phyloP scores from a whole-genome alignment of 2,329 filamentous ascomycete species.

The Aquanectria penicillioides region DNA sequence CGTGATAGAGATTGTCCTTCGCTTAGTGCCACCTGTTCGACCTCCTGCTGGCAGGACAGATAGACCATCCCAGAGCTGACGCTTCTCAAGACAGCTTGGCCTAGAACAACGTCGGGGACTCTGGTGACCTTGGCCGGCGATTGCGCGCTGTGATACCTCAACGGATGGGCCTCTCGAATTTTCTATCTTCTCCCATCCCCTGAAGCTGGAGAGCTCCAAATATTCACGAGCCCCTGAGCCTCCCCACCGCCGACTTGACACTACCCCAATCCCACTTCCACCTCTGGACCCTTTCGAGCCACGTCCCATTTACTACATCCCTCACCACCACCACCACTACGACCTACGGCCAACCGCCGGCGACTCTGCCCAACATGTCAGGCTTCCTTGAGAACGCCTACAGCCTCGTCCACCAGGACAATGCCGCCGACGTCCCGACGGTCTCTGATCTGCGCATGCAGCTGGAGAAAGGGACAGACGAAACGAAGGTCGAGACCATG shows the following conservation, averaged over 20 bases:
- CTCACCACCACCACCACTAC: constrained; percentile 29
- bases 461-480: constrained; percentile 93
- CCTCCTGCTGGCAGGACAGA: constrained; percentile 49
- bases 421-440: constrained; percentile 89
- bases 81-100: constrained; percentile 42
- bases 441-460: constrained; percentile 92
- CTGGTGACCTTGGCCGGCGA: constrained; percentile 41
- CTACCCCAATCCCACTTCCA: constrained; percentile 39
- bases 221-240: constrained; percentile 43
- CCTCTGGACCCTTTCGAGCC: constrained; percentile 37
- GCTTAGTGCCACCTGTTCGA: constrained; percentile 55
- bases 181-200: constrained; percentile 35
- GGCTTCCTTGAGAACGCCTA: constrained; percentile 95
- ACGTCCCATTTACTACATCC: constrained; percentile 42
- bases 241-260: constrained; percentile 47
- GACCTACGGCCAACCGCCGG: constrained; percentile 34
- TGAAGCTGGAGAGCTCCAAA: constrained; percentile 37
- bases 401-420: constrained; percentile 97
- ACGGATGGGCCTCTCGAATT: constrained; percentile 45
- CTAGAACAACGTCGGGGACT: constrained; percentile 42
- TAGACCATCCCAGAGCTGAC: constrained; percentile 50
- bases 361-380: constrained; percentile 74
- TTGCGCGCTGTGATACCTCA: constrained; percentile 40
- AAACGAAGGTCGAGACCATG: constrained; percentile 94
- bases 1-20: constrained; percentile 43